These are phyloP conservation scores for Fagopyrum tataricum DNA, from an alignment of 148 eudicot species.

Conservation along the genomic window DNA sequence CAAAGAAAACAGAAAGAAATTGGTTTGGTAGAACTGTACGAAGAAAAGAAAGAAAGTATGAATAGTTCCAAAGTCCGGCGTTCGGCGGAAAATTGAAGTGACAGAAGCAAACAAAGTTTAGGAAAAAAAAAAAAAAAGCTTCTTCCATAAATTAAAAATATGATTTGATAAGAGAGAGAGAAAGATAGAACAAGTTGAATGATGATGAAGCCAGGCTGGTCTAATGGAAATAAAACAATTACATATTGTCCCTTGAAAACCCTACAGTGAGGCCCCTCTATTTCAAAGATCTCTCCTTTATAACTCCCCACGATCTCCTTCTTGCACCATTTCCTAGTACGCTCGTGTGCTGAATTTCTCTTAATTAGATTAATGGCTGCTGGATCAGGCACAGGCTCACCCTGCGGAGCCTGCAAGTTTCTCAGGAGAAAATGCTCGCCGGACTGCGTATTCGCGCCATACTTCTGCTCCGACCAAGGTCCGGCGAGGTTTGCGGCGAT, in stretches of 20 bases:
- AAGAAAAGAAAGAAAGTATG: slow-evolving; percentile 11
- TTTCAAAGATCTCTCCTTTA: slow-evolving; percentile 15
- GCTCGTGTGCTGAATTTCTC: neutral
- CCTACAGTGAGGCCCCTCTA: slow-evolving; percentile 50
- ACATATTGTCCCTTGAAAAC: slow-evolving; percentile 53
- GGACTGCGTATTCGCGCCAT: slow-evolving; percentile 72
- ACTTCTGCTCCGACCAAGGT: slow-evolving; percentile 74
- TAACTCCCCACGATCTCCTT: slow-evolving; percentile 22
- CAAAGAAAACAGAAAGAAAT: neutral
- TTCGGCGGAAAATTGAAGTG: slow-evolving; percentile 67
- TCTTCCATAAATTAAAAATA: neutral
- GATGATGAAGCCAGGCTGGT: slow-evolving; percentile 20
- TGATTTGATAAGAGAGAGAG: neutral
- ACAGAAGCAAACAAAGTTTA: slow-evolving; percentile 21
- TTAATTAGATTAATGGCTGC: neutral
- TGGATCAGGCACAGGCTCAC: slow-evolving; percentile 61
- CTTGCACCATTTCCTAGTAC: slow-evolving; percentile 14
- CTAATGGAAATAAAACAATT: slow-evolving; percentile 37
- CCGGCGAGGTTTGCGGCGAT: slow-evolving; percentile 73
- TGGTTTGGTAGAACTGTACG: slow-evolving; percentile 3
- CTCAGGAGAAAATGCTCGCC: slow-evolving; percentile 66
- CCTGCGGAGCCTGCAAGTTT: slow-evolving; percentile 93
- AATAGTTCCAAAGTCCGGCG: slow-evolving; percentile 92
- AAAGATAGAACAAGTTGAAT: slow-evolving; percentile 12
- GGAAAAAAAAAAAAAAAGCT: slow-evolving; percentile 3